Conservation (phyloP, 345 rosid genomes). For the Ricinus communis region DNA sequence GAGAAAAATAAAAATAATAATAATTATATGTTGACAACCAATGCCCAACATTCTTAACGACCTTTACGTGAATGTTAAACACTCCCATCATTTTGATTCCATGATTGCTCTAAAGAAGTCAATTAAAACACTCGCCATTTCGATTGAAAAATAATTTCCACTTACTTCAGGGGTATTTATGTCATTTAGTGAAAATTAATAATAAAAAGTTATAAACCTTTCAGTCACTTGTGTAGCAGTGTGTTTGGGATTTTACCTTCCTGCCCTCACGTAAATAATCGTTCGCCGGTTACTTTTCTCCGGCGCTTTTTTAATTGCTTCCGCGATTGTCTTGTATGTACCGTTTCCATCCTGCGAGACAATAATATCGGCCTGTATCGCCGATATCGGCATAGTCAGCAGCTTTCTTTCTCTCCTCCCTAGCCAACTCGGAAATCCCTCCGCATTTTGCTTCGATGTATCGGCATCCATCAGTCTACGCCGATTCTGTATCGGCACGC, state of each 20-base stretch:
- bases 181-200: neutral
- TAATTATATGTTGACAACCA: too few relatives aligned
- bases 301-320: constrained; percentile 90
- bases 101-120: constrained; percentile 1
- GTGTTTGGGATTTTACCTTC: constrained; percentile 54
- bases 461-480: constrained; percentile 50
- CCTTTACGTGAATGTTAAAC: neutral
- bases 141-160: neutral
- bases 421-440: constrained; percentile 64
- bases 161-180: constrained; percentile 2
- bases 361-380: constrained; percentile 74
- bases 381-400: constrained; percentile 50
- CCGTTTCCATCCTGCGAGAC: constrained; percentile 89
- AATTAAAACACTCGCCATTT: neutral
- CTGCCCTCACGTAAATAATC: constrained; percentile 86
- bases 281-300: constrained; percentile 64
- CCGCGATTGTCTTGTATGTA: constrained; percentile 71
- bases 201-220: neutral
- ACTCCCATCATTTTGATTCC: neutral
- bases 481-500: constrained; percentile 85
- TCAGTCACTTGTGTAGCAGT: neutral
- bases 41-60: neutral
- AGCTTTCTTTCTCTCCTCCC: constrained; percentile 58
- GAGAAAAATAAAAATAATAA: too few relatives aligned
- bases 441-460: constrained; percentile 14